Evolutionary conservation across 495 filamentous ascomycete species (phyloP), one percentile per base, ranked within the genome.

Genomic region (Hypoxylon subgilvum): DNA sequence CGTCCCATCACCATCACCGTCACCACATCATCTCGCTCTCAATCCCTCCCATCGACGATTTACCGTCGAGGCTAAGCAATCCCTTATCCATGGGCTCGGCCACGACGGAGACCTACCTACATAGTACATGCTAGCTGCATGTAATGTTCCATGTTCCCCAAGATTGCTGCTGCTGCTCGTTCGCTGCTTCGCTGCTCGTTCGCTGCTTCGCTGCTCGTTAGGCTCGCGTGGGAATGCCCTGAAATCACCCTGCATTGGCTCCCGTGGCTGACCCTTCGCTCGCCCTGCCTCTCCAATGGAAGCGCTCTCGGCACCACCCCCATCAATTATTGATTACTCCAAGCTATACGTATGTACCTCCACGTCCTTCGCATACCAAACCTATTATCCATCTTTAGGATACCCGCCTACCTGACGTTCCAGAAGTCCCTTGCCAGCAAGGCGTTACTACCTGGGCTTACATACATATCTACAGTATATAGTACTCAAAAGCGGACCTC

Each of bases 241-340:
- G 42, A 41, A 31, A 46, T 52, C 43, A 42, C 59, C 59, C 42
- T 63, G 59, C 59, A 57, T 54, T 63, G 52, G 59, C 35, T 63
- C 49, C 53, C 60, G 60, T 53, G 60, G 53, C 60, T 58, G 53
- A 42, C 32, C 23, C 8, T 30, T 21, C n/a, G n/a, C 35, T 57
- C 53, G 53, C 53, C 60, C 54, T 42, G 23, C n/a, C 28, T 21
- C 23, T 13, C 52, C 41, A 55, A 55, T 40, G 18, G 30, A n/a
- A 22, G n/a, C 31, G n/a, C 17, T 35, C 39, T 14, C 14, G 18
- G 23, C 8, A 10, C 35, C 19, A 14, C 51, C 39, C 46, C 38
- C 13, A 32, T 43, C 43, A 13, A 46, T 62, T 56, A 56, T 62
- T 30, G 52, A 62, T 56, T 62, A 55, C 58, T 56, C 59, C 59